Percentiles rank a stretch among this genome's conserved stretches.
phyloP scores from a whole-genome alignment of 257 asterid genomes.

The Voacanga thouarsii region DNA sequence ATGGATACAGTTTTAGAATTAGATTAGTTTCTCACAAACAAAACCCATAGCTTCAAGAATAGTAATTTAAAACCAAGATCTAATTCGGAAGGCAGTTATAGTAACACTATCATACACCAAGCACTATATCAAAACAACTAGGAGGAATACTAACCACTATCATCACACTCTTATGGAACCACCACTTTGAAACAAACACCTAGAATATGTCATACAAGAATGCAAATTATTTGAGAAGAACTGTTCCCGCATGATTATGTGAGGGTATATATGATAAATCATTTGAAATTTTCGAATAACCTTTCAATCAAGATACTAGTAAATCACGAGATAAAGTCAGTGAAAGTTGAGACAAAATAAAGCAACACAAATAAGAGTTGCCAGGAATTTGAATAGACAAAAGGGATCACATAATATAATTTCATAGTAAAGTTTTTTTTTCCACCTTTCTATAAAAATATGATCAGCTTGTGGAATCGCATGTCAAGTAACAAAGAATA shows the following conservation, averaged over 20 bases:
- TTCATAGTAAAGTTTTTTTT: too few relatives aligned
- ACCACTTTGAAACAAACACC: constrained; percentile 87
- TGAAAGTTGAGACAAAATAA: background rate
- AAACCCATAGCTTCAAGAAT: too few relatives aligned
- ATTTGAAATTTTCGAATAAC: background rate
- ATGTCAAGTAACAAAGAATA: background rate
- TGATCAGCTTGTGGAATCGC: background rate
- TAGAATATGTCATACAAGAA: constrained; percentile 91
- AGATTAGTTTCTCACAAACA: too few relatives aligned
- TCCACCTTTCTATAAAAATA: background rate
- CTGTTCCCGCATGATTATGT: constrained; percentile 82
- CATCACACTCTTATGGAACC: constrained; percentile 97
- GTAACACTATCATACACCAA: too few relatives aligned
- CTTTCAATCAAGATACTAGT: background rate
- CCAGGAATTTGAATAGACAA: background rate
- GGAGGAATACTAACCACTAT: constrained; percentile 66
- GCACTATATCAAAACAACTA: background rate
- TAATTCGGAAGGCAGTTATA: too few relatives aligned
- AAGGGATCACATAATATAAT: background rate
- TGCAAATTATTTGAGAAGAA: constrained; percentile 82
- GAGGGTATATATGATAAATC: constrained; percentile 20
- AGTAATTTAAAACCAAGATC: too few relatives aligned
- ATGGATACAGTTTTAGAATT: too few relatives aligned
- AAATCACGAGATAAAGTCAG: background rate
- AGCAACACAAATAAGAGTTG: background rate